phyloP scores from a whole-genome alignment of 2,329 filamentous ascomycete genomes.

The Diplodia scrobiculata region DNA sequence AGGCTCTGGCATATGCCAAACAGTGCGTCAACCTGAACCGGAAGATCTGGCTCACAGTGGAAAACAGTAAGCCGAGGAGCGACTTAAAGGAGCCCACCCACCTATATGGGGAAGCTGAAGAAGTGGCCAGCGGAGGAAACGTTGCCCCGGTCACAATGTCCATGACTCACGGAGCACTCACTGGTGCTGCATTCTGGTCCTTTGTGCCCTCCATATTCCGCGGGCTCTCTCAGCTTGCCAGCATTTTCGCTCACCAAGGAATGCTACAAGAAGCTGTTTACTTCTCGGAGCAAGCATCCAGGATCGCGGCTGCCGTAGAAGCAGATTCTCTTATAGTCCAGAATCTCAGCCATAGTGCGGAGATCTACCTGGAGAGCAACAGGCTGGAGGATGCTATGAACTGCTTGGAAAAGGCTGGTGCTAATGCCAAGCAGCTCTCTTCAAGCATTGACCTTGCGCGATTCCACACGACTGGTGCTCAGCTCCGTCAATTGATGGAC shows the following conservation, averaged over 20 bases:
- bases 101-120: not conserved
- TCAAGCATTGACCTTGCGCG: constrained; percentile 58
- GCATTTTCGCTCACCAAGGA: constrained; percentile 79
- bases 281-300: constrained; percentile 80
- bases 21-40: constrained; percentile 54
- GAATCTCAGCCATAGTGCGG: constrained; percentile 50
- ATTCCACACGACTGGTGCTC: constrained; percentile 54
- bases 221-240: constrained; percentile 71
- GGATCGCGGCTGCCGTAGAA: constrained; percentile 69
- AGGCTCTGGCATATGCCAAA: constrained; percentile 54
- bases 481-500: constrained; percentile 52
- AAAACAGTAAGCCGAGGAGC: constrained; percentile 43
- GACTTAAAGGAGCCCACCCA: not conserved
- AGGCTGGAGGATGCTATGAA: constrained; percentile 52
- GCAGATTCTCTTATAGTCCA: constrained; percentile 59
- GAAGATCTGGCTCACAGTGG: constrained; percentile 55
- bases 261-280: constrained; percentile 86
- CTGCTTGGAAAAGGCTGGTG: constrained; percentile 58
- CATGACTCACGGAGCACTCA: constrained; percentile 50
- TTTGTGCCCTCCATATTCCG: constrained; percentile 73
- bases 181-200: constrained; percentile 75
- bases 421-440: constrained; percentile 48
- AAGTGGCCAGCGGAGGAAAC: constrained; percentile 33
- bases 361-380: constrained; percentile 55
- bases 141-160: constrained; percentile 43